Conservation (phyloP, 2,329 filamentous ascomycete species). For the Fusarium sacchari region DNA sequence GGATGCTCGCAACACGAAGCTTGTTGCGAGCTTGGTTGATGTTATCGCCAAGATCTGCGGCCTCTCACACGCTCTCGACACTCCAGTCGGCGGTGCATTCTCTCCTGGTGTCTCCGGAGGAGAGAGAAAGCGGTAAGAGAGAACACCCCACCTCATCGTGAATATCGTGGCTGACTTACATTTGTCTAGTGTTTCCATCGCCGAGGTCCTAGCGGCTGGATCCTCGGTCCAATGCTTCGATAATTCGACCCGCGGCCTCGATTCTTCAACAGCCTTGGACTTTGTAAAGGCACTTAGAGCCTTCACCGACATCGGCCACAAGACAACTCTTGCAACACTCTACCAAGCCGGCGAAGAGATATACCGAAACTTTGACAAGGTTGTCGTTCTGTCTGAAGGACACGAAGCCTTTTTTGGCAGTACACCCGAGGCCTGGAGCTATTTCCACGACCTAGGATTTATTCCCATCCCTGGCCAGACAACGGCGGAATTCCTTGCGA, state of each 20-base stretch:
- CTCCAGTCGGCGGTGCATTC: not conserved
- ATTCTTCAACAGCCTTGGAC: not conserved
- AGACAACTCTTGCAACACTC: not conserved
- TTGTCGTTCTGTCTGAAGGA: not conserved
- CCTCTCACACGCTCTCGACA: not conserved
- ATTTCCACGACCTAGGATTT: not conserved
- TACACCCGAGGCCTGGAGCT: not conserved
- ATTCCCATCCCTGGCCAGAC: not conserved
- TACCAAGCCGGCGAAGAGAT: not conserved
- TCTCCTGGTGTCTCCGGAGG: not conserved
- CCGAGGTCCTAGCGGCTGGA: not conserved
- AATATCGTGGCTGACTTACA: not conserved
- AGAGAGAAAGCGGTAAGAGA: not conserved
- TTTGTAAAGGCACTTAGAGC: not conserved
- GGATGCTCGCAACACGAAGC: not conserved
- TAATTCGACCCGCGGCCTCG: not conserved
- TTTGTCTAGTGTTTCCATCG: not conserved
- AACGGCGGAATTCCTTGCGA: not conserved
- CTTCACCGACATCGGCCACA: not conserved
- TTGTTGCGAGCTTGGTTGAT: not conserved
- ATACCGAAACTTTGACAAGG: not conserved
- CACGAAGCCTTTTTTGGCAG: not conserved
- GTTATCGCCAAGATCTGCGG: not conserved
- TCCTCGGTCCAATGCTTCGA: not conserved
- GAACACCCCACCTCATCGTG: fast-evolving